A percentile compares a stretch with the other conserved stretches of the same genome.
Evolutionary conservation across 2,329 filamentous ascomycete species (phyloP).

Genomic region (Pestalotiopsis sp.): DNA sequence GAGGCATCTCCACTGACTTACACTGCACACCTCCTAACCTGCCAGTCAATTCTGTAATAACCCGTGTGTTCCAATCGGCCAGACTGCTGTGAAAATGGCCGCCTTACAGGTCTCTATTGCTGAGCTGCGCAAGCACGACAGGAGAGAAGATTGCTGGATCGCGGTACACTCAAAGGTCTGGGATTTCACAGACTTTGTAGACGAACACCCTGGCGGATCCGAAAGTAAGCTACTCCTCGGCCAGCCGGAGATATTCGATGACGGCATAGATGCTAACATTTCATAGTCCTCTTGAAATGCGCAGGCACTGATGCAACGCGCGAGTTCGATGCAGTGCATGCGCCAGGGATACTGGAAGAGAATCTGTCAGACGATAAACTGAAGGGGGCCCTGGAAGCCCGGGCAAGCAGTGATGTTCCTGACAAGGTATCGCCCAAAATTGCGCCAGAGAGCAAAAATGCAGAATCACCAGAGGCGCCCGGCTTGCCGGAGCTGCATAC

Average conservation of each 20-base stretch:
- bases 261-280: neutral
- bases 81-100: neutral
- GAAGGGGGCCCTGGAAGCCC: constrained; percentile 12
- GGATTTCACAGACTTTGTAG: constrained; percentile 17
- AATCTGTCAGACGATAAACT: constrained; percentile 14
- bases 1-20: neutral
- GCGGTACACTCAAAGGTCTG: constrained; percentile 16
- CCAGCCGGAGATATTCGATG: neutral
- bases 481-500: constrained; percentile 52
- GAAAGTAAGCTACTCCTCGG: constrained; percentile 11
- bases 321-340: constrained; percentile 14
- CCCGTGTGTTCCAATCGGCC: neutral
- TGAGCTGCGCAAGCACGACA: constrained; percentile 13
- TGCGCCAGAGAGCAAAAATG: neutral
- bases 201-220: constrained; percentile 16
- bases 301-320: constrained; percentile 15
- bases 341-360: constrained; percentile 16
- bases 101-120: constrained; percentile 8
- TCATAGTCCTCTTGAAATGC: constrained; percentile 13
- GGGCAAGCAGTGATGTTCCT: constrained; percentile 12
- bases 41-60: neutral
- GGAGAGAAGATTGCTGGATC: constrained; percentile 15
- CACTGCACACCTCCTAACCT: neutral
- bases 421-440: neutral
- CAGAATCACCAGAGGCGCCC: neutral